Percentiles rank a stretch among this genome's conserved stretches.
phyloP scores from a whole-genome alignment of 2,329 filamentous ascomycete species.

The Calonectria henricotiae region DNA sequence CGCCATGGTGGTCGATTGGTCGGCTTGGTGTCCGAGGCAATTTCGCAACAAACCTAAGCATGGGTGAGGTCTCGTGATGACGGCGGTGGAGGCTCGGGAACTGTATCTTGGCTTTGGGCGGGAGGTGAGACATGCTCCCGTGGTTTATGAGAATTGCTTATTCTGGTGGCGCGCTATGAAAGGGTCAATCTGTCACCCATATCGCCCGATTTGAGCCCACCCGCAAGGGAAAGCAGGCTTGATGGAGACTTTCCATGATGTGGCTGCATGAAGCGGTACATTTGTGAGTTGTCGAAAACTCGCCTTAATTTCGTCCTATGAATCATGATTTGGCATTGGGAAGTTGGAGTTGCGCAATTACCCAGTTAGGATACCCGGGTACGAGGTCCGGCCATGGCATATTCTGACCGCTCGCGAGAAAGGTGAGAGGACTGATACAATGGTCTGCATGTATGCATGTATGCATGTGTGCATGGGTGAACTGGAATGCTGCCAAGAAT shows the following conservation, averaged over 20 bases:
- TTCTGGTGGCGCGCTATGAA: background rate
- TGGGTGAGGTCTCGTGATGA: background rate
- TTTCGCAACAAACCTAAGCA: background rate
- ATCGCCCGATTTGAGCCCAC: constrained; percentile 7
- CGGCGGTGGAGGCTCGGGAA: background rate
- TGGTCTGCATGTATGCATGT: background rate
- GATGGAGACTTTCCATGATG: background rate
- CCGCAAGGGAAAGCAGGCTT: background rate
- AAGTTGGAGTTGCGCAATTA: background rate
- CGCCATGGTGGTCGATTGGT: background rate
- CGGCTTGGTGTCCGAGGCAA: background rate
- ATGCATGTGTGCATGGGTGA: background rate
- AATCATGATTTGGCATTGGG: constrained; percentile 9
- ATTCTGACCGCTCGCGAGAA: background rate
- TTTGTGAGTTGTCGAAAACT: constrained; percentile 12
- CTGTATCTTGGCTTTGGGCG: background rate
- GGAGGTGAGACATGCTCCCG: background rate
- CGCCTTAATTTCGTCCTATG: background rate
- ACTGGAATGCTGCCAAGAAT: constrained; percentile 18
- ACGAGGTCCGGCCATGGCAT: background rate
- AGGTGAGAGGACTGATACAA: background rate
- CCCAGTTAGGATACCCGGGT: background rate
- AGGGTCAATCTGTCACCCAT: constrained; percentile 6
- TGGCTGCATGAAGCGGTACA: constrained; percentile 3
- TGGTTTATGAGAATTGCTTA: background rate